A percentile compares a stretch with the other conserved stretches of the same genome.
Conservation (phyloP, 2,329 filamentous ascomycete genomes). For the Ophiostoma novo-ulmi region DNA sequence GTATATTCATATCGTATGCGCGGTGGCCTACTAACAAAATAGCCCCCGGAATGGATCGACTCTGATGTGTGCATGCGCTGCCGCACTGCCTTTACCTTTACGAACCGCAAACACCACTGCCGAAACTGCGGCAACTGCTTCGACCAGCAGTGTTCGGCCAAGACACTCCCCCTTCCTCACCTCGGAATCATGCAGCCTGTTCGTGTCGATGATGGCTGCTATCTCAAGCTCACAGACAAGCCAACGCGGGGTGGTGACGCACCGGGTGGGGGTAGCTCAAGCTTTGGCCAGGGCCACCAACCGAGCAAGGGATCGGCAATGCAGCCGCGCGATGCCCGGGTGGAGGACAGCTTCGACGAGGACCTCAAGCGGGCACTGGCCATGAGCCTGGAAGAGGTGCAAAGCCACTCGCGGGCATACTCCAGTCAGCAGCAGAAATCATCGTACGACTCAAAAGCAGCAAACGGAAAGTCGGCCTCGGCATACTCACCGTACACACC, state of each 20-base stretch:
- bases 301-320: conserved; percentile 55
- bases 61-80: conserved; percentile 99
- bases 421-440: conserved; percentile 31
- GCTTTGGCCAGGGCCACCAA: conserved; percentile 20
- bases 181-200: conserved; percentile 88
- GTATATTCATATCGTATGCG: neutral
- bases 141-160: conserved; percentile 89
- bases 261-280: conserved; percentile 34
- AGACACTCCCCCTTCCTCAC: conserved; percentile 81
- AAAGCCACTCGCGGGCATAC: conserved; percentile 64
- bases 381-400: conserved; percentile 94
- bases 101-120: conserved; percentile 97
- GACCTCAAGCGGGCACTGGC: conserved; percentile 89
- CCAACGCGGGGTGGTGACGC: conserved; percentile 41
- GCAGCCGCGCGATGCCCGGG: conserved; percentile 83
- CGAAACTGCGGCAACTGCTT: conserved; percentile 98
- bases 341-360: conserved; percentile 89
- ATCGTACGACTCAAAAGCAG: conserved; percentile 18
- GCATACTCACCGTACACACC: conserved; percentile 16
- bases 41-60: conserved; percentile 96
- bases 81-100: conserved; percentile 91
- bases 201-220: conserved; percentile 92
- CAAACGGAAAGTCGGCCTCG: conserved; percentile 31
- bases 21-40: neutral
- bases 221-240: conserved; percentile 80